Evolutionary conservation across 1,139 yeast genomes (phyloP).

Genomic region (Lodderomyces oxycetoniae): DNA sequence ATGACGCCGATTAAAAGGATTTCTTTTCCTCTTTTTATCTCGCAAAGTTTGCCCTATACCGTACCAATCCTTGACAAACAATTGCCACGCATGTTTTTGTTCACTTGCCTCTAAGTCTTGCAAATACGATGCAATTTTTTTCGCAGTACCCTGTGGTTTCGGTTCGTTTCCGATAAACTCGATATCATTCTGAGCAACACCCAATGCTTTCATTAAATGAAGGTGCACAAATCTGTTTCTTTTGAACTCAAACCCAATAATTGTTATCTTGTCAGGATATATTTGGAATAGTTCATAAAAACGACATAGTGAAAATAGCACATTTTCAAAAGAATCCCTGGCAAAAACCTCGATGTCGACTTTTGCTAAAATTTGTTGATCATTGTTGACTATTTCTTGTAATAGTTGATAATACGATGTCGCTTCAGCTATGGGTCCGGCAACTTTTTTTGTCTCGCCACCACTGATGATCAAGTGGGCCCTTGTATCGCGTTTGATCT

Average conservation of each 20-base stretch:
- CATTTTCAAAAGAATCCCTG: constrained; percentile 77
- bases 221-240: constrained; percentile 49
- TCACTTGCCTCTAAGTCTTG: constrained; percentile 46
- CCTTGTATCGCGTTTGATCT: constrained; percentile 25
- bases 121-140: constrained; percentile 33
- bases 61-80: constrained; percentile 57
- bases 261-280: constrained; percentile 51
- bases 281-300: constrained; percentile 43
- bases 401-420: constrained; percentile 49
- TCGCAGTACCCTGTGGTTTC: constrained; percentile 28
- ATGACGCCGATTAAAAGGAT: constrained; percentile 54
- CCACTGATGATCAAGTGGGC: constrained; percentile 58
- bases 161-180: constrained; percentile 65
- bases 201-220: constrained; percentile 50
- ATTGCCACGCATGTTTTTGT: constrained; percentile 48
- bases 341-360: constrained; percentile 63
- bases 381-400: constrained; percentile 9
- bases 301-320: constrained; percentile 57
- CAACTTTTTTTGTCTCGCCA: constrained; percentile 59
- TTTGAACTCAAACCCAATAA: constrained; percentile 76
- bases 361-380: constrained; percentile 15
- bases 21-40: constrained; percentile 46
- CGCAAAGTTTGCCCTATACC: constrained; percentile 44
- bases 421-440: constrained; percentile 59
- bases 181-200: constrained; percentile 29